A percentile compares a stretch with the other conserved stretches of the same genome.
Conservation (phyloP, 768 basidiomycete genomes). For the Leccinellum albellum region DNA sequence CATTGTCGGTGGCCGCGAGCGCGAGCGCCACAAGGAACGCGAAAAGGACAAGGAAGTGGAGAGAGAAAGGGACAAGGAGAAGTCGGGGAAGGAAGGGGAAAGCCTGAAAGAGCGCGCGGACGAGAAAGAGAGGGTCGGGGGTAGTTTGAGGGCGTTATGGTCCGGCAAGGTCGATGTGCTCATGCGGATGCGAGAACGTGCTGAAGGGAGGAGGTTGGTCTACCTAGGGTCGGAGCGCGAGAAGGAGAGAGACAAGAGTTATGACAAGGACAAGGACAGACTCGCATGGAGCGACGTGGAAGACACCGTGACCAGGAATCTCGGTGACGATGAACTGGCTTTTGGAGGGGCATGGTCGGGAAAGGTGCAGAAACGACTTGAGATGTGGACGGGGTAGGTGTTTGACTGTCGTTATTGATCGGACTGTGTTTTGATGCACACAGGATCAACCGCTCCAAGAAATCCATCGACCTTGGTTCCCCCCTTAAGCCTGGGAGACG, state of each 20-base stretch:
- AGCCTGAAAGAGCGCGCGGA: slow-evolving; percentile 26
- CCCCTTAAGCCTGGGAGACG: slow-evolving; percentile 22
- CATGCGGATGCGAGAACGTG: slow-evolving; percentile 27
- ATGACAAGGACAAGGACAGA: slow-evolving; percentile 29
- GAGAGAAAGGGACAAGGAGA: slow-evolving; percentile 37
- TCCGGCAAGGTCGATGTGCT: slow-evolving; percentile 29
- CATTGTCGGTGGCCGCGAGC: slow-evolving; percentile 34
- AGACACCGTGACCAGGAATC: slow-evolving; percentile 19
- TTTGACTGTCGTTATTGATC: neutral
- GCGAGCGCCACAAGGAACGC: slow-evolving; percentile 27
- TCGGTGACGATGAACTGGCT: slow-evolving; percentile 30
- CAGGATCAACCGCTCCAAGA: slow-evolving; percentile 36
- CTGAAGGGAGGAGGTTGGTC: slow-evolving; percentile 18
- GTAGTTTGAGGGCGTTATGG: slow-evolving; percentile 34
- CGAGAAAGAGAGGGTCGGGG: slow-evolving; percentile 35
- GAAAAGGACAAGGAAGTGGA: slow-evolving; percentile 34
- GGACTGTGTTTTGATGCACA: slow-evolving; percentile 6
- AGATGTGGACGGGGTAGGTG: slow-evolving; percentile 47
- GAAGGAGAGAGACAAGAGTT: slow-evolving; percentile 23
- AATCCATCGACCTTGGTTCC: slow-evolving; percentile 24
- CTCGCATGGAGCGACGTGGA: slow-evolving; percentile 30
- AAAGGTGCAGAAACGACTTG: slow-evolving; percentile 45
- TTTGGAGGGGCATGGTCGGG: slow-evolving; percentile 39
- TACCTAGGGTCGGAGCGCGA: slow-evolving; percentile 22
- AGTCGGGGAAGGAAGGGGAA: slow-evolving; percentile 34